Evolutionary conservation across 495 filamentous ascomycete genomes (phyloP), one percentile per base, ranked within the genome.

Genomic region (Articulospora tetracladia): DNA sequence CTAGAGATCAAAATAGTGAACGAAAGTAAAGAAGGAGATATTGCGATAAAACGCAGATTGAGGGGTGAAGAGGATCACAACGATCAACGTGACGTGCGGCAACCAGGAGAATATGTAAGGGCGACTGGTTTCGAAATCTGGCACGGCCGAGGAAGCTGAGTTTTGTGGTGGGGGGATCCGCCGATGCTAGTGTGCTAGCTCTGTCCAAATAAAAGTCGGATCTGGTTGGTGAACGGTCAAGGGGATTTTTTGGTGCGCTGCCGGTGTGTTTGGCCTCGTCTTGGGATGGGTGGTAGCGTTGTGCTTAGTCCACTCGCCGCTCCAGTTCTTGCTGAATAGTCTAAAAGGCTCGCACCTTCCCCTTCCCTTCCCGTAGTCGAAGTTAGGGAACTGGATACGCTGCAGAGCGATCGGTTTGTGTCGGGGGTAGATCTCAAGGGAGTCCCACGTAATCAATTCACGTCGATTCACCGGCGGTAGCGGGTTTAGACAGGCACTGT

Each of bases 101-200:
- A 17, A 11, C 39, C 7, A 44, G 39, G 39, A n/a, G 8, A 8
- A 44, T 44, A 44, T 44, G 39, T 44, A 44, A 44, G 39, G 39
- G 39, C 39, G 17, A 19, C 8, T 44, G 39, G 8, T n/a, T 44
- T n/a, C n/a, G 39, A 6, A 44, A 44, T 44, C 4, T 44, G 7
- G 39, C 39, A 44, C 39, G 39, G 39, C 39, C 39, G 61, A 49
- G 26, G 19, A 48, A 55, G 60, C n/a, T 53, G 53, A 46, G 36
- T 55, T 55, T 24, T 53, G 44, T 49, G 28, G 39, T 64, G 57
- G 63, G 58, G 63, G 60, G 53, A 53, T 53, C 57, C 58, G 58
- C 48, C 30, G 30, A 50, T 52, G 26, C 58, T 64, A 59, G 52
- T 55, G 7, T 44, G 30, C 46, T 60, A 41, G 51, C 30, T 34